These are phyloP conservation scores for Pyricularia sp. DNA, from an alignment of 2,329 filamentous ascomycete genomes.

Conservation along the genomic window DNA sequence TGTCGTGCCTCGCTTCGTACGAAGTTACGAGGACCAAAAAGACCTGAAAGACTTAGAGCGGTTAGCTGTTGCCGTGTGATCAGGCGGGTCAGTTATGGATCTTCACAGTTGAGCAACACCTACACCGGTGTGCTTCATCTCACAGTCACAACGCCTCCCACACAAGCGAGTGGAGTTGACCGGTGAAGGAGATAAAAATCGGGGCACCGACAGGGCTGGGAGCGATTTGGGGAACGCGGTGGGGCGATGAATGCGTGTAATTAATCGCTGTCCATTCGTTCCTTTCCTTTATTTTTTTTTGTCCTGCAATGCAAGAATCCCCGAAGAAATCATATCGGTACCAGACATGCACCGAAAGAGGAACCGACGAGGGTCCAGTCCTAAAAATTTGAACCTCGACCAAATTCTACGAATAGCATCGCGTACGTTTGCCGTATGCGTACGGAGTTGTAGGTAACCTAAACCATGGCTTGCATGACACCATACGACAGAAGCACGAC, in stretches of 20 bases:
- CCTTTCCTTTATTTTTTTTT: background rate
- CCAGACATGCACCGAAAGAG: background rate
- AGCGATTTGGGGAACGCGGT: background rate
- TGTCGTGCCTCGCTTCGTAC: background rate
- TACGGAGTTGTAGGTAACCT: background rate
- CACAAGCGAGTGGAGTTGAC: background rate
- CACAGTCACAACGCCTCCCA: background rate
- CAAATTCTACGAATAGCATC: background rate
- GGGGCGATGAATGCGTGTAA: background rate
- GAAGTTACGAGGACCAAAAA: no score
- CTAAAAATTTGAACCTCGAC: background rate
- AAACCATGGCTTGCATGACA: no score
- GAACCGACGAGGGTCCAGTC: background rate
- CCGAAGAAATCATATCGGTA: background rate
- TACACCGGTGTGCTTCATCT: constrained; percentile 1
- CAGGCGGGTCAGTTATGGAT: background rate
- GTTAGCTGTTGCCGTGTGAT: no score
- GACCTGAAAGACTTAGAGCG: no score
- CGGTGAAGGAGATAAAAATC: background rate
- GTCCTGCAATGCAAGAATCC: background rate
- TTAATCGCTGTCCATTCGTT: background rate
- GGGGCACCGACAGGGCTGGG: background rate
- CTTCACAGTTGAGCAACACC: background rate
- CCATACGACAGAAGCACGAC: no score
- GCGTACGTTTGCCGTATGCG: background rate